A percentile compares a stretch with the other conserved stretches of the same genome.
Conservation (phyloP, 768 basidiomycete species). For the Russula vinacea region DNA sequence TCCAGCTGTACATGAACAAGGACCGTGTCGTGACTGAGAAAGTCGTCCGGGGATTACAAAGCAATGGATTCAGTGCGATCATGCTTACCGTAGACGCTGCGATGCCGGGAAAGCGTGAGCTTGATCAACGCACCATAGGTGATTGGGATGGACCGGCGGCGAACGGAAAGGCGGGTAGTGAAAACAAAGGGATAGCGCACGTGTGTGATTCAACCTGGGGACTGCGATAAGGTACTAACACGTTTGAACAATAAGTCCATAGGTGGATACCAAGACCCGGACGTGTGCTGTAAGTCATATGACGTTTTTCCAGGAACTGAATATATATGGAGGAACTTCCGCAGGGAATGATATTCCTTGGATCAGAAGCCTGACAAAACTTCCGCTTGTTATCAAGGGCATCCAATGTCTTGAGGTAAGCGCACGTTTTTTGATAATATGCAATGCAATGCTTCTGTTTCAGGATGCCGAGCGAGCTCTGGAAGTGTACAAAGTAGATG, state of each 20-base stretch:
- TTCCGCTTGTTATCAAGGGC: conserved; percentile 47
- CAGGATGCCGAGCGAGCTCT: conserved; percentile 48
- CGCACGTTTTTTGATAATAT: not conserved
- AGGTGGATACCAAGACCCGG: conserved; percentile 37
- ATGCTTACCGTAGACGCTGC: conserved; percentile 51
- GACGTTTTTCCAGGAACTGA: not conserved
- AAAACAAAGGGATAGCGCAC: conserved; percentile 32
- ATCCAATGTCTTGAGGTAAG: conserved; percentile 47
- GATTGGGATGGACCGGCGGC: conserved; percentile 33
- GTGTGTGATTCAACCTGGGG: conserved; percentile 24
- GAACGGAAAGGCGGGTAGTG: conserved; percentile 24
- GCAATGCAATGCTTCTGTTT: not conserved
- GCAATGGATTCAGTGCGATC: conserved; percentile 44
- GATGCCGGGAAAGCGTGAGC: conserved; percentile 44
- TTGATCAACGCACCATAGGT: conserved; percentile 37
- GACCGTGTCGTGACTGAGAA: conserved; percentile 42
- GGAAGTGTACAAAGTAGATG: conserved; percentile 42
- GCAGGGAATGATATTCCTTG: conserved; percentile 40
- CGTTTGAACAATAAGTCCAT: conserved; percentile 32
- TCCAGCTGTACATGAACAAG: conserved; percentile 48
- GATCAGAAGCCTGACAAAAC: conserved; percentile 41
- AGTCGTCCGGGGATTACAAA: conserved; percentile 40
- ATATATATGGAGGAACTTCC: not conserved
- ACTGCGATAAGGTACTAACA: conserved; percentile 2
- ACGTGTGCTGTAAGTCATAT: conserved; percentile 35